These are phyloP conservation scores for Cladosporium sp. DNA, from an alignment of 2,329 filamentous ascomycete species.

Conservation along the genomic window DNA sequence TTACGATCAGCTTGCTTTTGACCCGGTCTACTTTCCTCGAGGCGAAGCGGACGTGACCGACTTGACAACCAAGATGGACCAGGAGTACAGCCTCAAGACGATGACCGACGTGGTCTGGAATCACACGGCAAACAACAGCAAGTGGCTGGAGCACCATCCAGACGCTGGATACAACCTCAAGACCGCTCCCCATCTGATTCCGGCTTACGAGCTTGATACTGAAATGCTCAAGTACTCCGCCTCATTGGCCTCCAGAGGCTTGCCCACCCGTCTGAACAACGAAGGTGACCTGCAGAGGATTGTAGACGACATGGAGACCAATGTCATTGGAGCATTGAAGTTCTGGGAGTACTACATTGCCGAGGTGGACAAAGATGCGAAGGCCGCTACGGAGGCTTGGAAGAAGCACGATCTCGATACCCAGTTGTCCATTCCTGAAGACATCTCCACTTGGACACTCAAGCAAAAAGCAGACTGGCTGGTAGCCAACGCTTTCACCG, in stretches of 20 bases:
- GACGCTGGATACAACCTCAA: slow-evolving; percentile 93
- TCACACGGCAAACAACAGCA: slow-evolving; percentile 92
- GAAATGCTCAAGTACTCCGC: slow-evolving; percentile 64
- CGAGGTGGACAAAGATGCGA: slow-evolving; percentile 68
- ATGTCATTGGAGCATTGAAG: slow-evolving; percentile 71
- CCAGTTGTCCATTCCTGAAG: slow-evolving; percentile 49
- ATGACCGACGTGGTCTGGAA: slow-evolving; percentile 98
- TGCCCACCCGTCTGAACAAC: slow-evolving; percentile 70
- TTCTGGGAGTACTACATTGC: slow-evolving; percentile 94
- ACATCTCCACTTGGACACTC: slow-evolving; percentile 53
- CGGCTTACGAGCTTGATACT: slow-evolving; percentile 71
- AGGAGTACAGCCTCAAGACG: slow-evolving; percentile 77
- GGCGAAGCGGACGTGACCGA: slow-evolving; percentile 78
- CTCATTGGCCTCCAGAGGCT: slow-evolving; percentile 60
- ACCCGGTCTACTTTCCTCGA: slow-evolving; percentile 73
- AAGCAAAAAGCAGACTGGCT: slow-evolving; percentile 63
- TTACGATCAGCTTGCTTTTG: slow-evolving; percentile 86
- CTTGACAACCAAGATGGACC: slow-evolving; percentile 76
- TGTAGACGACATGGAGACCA: slow-evolving; percentile 78
- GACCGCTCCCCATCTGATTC: slow-evolving; percentile 71
- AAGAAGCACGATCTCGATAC: slow-evolving; percentile 54
- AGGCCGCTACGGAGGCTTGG: slow-evolving; percentile 70
- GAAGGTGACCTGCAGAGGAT: slow-evolving; percentile 71
- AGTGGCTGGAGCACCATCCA: slow-evolving; percentile 90
- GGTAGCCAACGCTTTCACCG: slow-evolving; percentile 63